Conservation (phyloP, 345 rosid species). For the Bruguiera sexangula region DNA sequence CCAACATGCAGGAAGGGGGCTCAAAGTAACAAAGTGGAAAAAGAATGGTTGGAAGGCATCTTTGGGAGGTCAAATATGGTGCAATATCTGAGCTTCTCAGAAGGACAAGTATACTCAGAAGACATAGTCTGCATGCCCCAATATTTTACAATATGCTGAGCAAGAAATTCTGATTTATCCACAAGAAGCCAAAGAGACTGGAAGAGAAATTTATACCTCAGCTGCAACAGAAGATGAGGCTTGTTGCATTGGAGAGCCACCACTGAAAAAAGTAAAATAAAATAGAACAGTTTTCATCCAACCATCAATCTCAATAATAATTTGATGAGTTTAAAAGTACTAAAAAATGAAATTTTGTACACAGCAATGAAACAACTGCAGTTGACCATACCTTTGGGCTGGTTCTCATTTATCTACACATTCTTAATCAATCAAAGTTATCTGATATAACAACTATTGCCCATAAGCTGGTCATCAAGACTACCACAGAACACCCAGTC, state of each 20-base stretch:
- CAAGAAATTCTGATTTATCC: not conserved
- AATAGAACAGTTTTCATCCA: conserved; percentile 11
- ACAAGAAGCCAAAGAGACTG: not conserved
- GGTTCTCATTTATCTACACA: not conserved
- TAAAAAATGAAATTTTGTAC: not conserved
- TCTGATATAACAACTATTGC: not conserved
- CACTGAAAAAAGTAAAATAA: conserved; percentile 32
- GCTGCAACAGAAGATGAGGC: conserved; percentile 52
- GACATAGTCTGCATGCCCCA: too few species aligned
- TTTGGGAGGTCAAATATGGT: too few species aligned
- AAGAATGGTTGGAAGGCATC: too few species aligned
- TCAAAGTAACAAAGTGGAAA: too few species aligned
- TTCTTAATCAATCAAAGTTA: not conserved
- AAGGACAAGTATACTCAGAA: too few species aligned
- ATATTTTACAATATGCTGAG: not conserved
- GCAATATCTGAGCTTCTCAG: too few species aligned
- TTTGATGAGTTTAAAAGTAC: not conserved
- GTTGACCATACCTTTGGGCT: not conserved
- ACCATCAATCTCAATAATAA: not conserved
- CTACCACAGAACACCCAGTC: too few species aligned
- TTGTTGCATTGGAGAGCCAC: conserved; percentile 43
- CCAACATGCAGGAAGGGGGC: too few species aligned
- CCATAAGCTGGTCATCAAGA: not conserved
- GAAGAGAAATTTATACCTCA: conserved; percentile 42
- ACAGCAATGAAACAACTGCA: conserved; percentile 5